Base-by-base conservation (phyloP, 2,329 filamentous ascomycete species). In the Cladophialophora psammophila region DNA sequence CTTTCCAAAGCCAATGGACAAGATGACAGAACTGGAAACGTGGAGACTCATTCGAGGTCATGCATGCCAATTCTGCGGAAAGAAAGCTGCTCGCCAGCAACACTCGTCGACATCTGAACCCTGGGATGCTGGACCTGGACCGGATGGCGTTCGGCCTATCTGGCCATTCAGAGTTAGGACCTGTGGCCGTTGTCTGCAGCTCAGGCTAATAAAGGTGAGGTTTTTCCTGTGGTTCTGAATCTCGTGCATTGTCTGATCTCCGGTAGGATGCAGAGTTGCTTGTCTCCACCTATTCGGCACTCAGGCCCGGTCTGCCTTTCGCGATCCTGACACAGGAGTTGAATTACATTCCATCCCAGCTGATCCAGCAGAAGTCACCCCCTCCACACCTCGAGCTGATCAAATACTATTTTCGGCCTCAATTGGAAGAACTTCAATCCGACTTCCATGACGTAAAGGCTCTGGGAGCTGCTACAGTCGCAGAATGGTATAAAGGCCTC, bases 401-500 rank as follows among this genome's bases (percentile, higher is more conserved):
- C 10, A 94, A 93, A 75, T 81, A 88, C 57, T 94, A 89, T 74
- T 88, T 85, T 76, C 84, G 84, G 54, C 75, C 81, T 32, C 86
- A 93, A 65, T 83, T 93, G 40, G 83, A 88, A 32, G 82, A 83
- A 7, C 84, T 94, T 69, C 85, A 85, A 65, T 75, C 80, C 36
- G 88, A 92, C 73, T 87, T 92, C 71, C 80, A 86, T 52, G 81
- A 86, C 5, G 90, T 89, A 62, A 86, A 87, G 72, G 78, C 81
- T n/a, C 84, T 92, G 71, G 90, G 91, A n/a, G 73, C 84, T 53
- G 88, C 89, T 50, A 86, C 89, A 10, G 85, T 86, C 3, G 90
- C 92, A 72, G 91, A 94, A 76, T 95, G 92, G 91, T 82, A 88
- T 35, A 94, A 94, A 78, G 91, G 91, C 9, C 83, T 95, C 3